Evolutionary conservation across 768 basidiomycete genomes (phyloP).

Genomic region (Tylopilus felleus): DNA sequence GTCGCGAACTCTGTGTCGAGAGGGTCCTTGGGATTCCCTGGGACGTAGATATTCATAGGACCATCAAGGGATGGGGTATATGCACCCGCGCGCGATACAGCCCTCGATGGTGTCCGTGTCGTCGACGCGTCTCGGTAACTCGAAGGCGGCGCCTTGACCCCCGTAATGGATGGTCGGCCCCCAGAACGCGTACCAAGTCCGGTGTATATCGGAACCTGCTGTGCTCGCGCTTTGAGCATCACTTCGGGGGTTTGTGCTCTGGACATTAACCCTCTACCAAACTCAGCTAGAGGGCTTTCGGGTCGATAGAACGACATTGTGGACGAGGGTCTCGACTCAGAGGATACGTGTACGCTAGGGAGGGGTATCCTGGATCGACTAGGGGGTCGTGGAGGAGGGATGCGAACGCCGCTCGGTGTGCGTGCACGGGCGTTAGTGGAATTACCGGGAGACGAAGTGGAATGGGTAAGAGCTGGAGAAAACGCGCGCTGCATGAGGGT

Average conservation of each 20-base stretch:
- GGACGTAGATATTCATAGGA: constrained; percentile 60
- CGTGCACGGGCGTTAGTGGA: constrained; percentile 26
- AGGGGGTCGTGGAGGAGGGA: constrained; percentile 67
- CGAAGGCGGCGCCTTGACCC: constrained; percentile 60
- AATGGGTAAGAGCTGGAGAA: constrained; percentile 53
- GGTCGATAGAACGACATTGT: constrained; percentile 66
- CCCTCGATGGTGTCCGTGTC: constrained; percentile 59
- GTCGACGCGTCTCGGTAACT: constrained; percentile 63
- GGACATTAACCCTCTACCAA: constrained; percentile 32
- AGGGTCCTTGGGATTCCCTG: constrained; percentile 68
- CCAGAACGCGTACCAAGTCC: constrained; percentile 38
- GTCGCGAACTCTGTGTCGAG: constrained; percentile 77
- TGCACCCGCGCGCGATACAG: constrained; percentile 62
- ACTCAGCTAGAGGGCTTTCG: constrained; percentile 48
- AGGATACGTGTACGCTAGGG: constrained; percentile 66
- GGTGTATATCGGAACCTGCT: constrained; percentile 55
- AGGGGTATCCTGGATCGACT: constrained; percentile 84
- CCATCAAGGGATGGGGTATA: constrained; percentile 57
- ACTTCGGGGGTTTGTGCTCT: constrained; percentile 72
- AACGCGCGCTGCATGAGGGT: constrained; percentile 57
- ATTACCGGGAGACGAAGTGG: constrained; percentile 41
- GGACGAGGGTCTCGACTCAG: constrained; percentile 67
- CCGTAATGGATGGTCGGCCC: constrained; percentile 36
- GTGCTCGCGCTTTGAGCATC: constrained; percentile 53
- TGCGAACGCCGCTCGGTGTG: constrained; percentile 40